Evolutionary conservation across 257 asterid species (phyloP).

Genomic region (Solanum chmielewskii): DNA sequence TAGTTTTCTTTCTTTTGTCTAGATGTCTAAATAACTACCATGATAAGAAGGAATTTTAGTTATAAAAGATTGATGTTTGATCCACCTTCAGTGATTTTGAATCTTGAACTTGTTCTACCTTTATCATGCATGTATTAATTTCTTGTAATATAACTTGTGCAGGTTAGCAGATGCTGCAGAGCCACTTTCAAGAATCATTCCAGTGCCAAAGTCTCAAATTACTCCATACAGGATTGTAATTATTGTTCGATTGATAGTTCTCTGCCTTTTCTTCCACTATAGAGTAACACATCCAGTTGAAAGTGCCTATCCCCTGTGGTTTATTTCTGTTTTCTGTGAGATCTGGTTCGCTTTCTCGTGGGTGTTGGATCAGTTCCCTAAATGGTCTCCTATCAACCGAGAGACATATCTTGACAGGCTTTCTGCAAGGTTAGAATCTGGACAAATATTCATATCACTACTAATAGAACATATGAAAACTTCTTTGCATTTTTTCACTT

Average conservation of each 20-base stretch:
- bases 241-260: constrained; percentile 62
- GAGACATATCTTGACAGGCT: constrained; percentile 65
- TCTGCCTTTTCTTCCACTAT: constrained; percentile 73
- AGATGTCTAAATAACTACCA: neutral
- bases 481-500: neutral
- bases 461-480: neutral
- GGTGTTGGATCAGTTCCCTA: constrained; percentile 98
- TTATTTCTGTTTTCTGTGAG: constrained; percentile 91
- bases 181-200: constrained; percentile 66
- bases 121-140: neutral
- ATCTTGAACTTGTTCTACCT: neutral
- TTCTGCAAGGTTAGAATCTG: constrained; percentile 57
- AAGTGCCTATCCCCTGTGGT: constrained; percentile 82
- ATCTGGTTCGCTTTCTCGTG: constrained; percentile 96
- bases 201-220: constrained; percentile 66
- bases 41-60: neutral
- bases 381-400: constrained; percentile 84
- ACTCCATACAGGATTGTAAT: constrained; percentile 65
- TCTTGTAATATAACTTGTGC: constrained; percentile 13
- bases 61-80: neutral
- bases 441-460: neutral
- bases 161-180: constrained; percentile 63
- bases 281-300: constrained; percentile 93
- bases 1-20: neutral
- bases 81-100: neutral